Evolutionary conservation across 192 early-diverging fungal species (phyloP).

Genomic region (Glomus cerebriforme): DNA sequence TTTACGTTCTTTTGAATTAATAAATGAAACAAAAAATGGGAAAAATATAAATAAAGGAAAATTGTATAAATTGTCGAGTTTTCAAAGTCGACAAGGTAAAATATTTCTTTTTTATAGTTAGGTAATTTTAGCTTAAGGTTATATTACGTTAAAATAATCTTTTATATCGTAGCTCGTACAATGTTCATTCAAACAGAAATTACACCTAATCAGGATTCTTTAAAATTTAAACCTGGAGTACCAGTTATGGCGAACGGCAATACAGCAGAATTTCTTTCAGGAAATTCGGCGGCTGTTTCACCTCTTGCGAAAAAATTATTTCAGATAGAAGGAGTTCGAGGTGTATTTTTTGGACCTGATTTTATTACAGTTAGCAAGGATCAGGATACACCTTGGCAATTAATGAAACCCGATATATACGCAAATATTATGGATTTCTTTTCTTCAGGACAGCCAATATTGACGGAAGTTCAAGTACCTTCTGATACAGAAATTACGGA

Average conservation of each 20-base stretch:
- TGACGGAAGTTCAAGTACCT: slow-evolving; percentile 56
- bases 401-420: slow-evolving; percentile 98
- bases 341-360: slow-evolving; percentile 90
- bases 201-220: slow-evolving; percentile 92
- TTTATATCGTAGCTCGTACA: slow-evolving; percentile 49
- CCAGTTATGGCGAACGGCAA: slow-evolving; percentile 69
- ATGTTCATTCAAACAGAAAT: slow-evolving; percentile 91
- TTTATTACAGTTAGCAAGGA: slow-evolving; percentile 96
- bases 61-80: background rate
- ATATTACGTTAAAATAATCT: too few relatives aligned
- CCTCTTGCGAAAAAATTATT: slow-evolving; percentile 92
- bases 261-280: slow-evolving; percentile 83
- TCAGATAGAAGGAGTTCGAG: slow-evolving; percentile 87
- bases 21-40: background rate
- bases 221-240: slow-evolving; percentile 96
- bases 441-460: slow-evolving; percentile 80
- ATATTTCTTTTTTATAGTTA: background rate
- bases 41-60: background rate
- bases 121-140: too few relatives aligned
- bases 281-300: slow-evolving; percentile 74
- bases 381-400: slow-evolving; percentile 86
- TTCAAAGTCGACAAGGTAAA: background rate
- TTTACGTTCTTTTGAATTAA: background rate
- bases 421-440: slow-evolving; percentile 94
- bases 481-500: slow-evolving; percentile 68